Percentiles rank a stretch among this genome's conserved stretches.
Evolutionary conservation across 176 grass and related monocot species (phyloP).

Genomic region (Triticum timopheevii): DNA sequence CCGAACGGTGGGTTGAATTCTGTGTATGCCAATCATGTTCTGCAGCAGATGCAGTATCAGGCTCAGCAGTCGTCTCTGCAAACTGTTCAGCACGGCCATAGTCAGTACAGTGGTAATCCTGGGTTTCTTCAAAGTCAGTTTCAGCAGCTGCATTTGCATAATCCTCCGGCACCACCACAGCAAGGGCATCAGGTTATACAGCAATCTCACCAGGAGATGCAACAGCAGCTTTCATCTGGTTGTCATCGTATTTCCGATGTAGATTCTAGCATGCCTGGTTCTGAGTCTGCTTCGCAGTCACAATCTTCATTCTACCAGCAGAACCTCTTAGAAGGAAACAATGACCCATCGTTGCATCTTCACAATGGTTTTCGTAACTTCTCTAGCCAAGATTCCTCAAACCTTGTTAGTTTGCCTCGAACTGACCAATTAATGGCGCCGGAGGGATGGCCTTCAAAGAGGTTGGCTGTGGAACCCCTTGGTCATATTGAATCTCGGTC

Average conservation of each 20-base stretch:
- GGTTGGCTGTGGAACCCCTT: constrained; percentile 59
- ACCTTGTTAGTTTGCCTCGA: constrained; percentile 59
- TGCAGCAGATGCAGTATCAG: constrained; percentile 78
- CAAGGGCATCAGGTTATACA: constrained; percentile 36
- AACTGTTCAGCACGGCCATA: constrained; percentile 55
- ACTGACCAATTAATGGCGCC: constrained; percentile 49
- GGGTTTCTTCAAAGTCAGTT: constrained; percentile 68
- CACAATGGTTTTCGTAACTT: constrained; percentile 66
- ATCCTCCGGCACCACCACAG: constrained; percentile 13
- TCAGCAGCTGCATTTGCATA: constrained; percentile 50
- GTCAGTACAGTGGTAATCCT: constrained; percentile 38
- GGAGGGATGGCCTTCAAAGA: constrained; percentile 79
- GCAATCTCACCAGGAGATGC: constrained; percentile 46
- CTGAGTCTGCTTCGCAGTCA: constrained; percentile 40
- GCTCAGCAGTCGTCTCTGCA: constrained; percentile 60
- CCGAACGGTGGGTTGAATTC: constrained; percentile 52
- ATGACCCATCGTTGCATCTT: constrained; percentile 46
- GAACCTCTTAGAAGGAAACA: constrained; percentile 54
- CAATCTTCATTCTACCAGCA: constrained; percentile 54
- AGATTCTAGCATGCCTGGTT: constrained; percentile 48
- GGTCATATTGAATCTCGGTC: constrained; percentile 44
- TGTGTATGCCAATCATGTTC: constrained; percentile 55
- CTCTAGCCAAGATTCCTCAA: constrained; percentile 59
- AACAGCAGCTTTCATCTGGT: constrained; percentile 45
- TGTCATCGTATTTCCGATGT: constrained; percentile 55